Conservation (phyloP, 768 basidiomycete genomes). For the Austroboletus eburneus region DNA sequence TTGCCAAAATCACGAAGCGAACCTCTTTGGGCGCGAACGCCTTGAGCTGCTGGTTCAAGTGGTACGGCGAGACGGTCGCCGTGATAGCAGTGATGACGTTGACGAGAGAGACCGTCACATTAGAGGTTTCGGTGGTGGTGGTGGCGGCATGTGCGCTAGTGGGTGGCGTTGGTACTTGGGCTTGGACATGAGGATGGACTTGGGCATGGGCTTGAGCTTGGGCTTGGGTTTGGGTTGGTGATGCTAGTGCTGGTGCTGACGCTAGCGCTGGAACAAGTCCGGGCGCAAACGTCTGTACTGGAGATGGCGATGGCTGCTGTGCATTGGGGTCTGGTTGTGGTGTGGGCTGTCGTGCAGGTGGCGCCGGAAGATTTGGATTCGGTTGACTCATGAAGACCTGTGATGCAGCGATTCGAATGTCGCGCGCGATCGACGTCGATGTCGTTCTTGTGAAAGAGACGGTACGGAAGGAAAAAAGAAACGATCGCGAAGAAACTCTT, state of each 20-base stretch:
- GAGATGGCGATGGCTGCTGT: constrained; percentile 1
- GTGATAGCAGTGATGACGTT: constrained; percentile 46
- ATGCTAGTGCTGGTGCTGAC: too few relatives aligned
- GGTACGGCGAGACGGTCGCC: constrained; percentile 32
- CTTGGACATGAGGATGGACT: too few relatives aligned
- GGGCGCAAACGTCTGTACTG: background rate
- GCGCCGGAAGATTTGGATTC: constrained; percentile 20
- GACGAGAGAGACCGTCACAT: constrained; percentile 31
- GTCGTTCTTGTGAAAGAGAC: background rate
- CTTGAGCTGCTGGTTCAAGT: constrained; percentile 44
- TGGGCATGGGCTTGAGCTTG: too few relatives aligned
- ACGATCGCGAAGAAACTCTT: constrained; percentile 1
- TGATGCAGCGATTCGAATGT: too few relatives aligned
- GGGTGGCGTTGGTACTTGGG: background rate
- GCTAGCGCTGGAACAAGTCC: too few relatives aligned
- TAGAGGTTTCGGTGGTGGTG: background rate
- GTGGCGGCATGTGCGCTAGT: too few relatives aligned
- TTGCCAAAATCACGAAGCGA: constrained; percentile 52
- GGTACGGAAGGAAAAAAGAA: background rate
- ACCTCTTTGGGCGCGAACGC: constrained; percentile 51
- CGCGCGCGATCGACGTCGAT: background rate
- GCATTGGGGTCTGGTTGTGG: constrained; percentile 13
- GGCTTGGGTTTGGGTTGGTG: too few relatives aligned
- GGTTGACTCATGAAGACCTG: constrained; percentile 22
- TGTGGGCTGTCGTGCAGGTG: constrained; percentile 14